Evolutionary conservation across 768 basidiomycete species (phyloP).

Genomic region (Ramaria sp.): DNA sequence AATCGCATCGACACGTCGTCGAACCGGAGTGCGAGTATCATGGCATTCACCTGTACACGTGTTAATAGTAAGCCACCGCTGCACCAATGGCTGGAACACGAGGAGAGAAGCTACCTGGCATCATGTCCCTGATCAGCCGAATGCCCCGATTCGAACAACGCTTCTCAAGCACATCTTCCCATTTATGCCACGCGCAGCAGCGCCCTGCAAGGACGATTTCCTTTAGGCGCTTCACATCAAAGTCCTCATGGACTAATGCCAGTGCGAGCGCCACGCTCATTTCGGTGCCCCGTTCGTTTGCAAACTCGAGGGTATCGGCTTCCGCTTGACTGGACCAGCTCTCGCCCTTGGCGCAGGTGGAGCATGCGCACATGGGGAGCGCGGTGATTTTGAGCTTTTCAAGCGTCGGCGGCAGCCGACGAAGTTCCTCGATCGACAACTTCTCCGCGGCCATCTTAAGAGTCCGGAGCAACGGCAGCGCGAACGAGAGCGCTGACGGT

Average conservation of each 20-base stretch:
- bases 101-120: too few relatives aligned
- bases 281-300: not conserved
- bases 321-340: not conserved
- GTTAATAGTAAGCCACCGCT: not conserved
- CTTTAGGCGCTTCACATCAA: not conserved
- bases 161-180: not conserved
- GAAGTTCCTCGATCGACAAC: not conserved
- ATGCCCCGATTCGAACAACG: not conserved
- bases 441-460: not conserved
- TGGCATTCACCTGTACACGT: not conserved
- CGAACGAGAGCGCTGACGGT: not conserved
- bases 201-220: not conserved
- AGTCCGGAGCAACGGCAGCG: not conserved
- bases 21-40: not conserved
- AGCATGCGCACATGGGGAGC: not conserved
- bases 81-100: not conserved
- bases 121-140: not conserved
- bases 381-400: not conserved
- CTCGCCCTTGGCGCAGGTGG: not conserved
- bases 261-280: not conserved
- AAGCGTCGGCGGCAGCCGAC: not conserved
- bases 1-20: not conserved
- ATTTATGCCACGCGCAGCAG: not conserved
- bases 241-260: not conserved
- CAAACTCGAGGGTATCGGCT: not conserved